These are phyloP conservation scores for Pleurotus cornucopiae DNA, from an alignment of 768 basidiomycete species.

Conservation along the genomic window DNA sequence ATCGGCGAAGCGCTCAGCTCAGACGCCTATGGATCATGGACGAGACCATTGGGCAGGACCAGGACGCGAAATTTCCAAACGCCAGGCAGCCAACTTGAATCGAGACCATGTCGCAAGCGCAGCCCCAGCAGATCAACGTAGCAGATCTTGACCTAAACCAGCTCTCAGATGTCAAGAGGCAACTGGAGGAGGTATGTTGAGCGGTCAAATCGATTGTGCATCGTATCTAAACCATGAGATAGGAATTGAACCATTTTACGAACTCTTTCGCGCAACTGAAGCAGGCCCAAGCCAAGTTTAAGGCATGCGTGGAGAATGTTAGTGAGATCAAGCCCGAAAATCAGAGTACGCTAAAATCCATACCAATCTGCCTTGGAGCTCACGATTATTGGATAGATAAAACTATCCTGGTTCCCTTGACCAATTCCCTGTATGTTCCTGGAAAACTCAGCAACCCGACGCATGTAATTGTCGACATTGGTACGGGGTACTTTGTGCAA, in stretches of 20 bases:
- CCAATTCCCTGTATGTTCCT: constrained; percentile 93
- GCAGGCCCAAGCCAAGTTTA: constrained; percentile 91
- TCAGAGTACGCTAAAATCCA: constrained; percentile 35
- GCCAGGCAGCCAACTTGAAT: not conserved
- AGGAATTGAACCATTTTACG: constrained; percentile 93
- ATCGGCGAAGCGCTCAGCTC: too few relatives aligned
- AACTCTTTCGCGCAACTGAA: constrained; percentile 91
- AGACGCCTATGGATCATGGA: too few relatives aligned
- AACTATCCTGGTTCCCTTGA: constrained; percentile 87
- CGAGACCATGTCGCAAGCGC: constrained; percentile 17
- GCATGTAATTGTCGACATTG: constrained; percentile 91
- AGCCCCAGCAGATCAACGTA: constrained; percentile 72
- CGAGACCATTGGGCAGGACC: too few relatives aligned
- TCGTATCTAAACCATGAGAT: not conserved
- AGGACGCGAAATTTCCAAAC: too few relatives aligned
- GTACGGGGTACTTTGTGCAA: constrained; percentile 94
- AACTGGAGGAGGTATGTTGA: constrained; percentile 79
- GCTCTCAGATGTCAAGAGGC: constrained; percentile 83
- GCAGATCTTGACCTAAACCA: constrained; percentile 83
- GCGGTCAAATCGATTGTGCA: not conserved
- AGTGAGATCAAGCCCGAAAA: constrained; percentile 70
- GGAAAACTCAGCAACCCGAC: constrained; percentile 81
- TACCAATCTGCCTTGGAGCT: not conserved
- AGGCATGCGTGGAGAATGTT: constrained; percentile 78
- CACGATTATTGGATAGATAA: constrained; percentile 49